These are phyloP conservation scores for Leonotis leonurus DNA, from an alignment of 257 asterid genomes.

Conservation along the genomic window DNA sequence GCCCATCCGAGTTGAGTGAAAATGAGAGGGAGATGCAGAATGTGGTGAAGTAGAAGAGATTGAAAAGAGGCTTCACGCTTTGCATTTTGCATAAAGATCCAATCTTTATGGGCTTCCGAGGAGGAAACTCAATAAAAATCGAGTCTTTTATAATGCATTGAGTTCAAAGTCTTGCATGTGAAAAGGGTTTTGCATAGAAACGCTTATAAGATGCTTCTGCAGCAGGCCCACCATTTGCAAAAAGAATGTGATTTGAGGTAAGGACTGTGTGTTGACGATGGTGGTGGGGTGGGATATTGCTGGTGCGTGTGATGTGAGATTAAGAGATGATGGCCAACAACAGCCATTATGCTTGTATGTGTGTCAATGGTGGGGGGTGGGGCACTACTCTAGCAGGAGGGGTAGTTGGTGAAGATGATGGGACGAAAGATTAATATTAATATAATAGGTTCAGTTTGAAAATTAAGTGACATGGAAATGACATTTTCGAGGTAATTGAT, in stretches of 20 bases:
- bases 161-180: conserved; percentile 2
- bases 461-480: background rate
- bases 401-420: conserved; percentile 25
- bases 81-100: conserved; percentile 21
- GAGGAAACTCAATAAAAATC: background rate
- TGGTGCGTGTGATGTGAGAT: no score
- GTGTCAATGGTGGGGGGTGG: no score
- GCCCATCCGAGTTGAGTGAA: conserved; percentile 69
- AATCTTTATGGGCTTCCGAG: conserved; percentile 25
- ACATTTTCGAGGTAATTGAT: conserved; percentile 36
- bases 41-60: conserved; percentile 31
- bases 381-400: background rate
- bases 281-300: no score
- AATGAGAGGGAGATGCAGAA: conserved; percentile 25
- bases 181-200: background rate
- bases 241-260: no score
- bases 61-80: conserved; percentile 3
- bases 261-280: background rate
- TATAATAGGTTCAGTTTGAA: conserved; percentile 34
- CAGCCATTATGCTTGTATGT: no score
- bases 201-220: background rate
- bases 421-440: background rate
- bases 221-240: no score
- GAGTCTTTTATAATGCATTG: background rate
- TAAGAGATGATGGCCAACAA: no score